These are phyloP conservation scores for Chrysopogon serrulatus DNA, from an alignment of 176 grass and related monocot genomes.

Conservation along the genomic window DNA sequence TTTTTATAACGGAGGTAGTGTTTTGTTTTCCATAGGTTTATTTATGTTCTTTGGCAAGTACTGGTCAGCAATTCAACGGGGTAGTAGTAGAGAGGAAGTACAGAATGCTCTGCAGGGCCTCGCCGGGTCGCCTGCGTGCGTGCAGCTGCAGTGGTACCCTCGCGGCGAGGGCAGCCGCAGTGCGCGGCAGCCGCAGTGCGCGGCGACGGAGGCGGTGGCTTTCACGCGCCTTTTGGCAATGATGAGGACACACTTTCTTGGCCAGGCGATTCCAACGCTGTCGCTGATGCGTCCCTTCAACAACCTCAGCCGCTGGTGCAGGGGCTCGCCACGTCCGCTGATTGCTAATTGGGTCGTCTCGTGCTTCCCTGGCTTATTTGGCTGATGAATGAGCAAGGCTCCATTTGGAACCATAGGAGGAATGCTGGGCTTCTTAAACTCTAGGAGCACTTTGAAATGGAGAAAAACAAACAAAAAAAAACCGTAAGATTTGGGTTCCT, in stretches of 20 bases:
- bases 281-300: not conserved
- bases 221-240: conserved; percentile 12
- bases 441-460: no score
- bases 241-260: not conserved
- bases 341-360: not conserved
- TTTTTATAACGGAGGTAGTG: not conserved
- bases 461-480: no score
- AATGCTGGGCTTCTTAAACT: no score
- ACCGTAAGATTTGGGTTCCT: no score
- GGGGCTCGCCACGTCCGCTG: not conserved
- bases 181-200: no score
- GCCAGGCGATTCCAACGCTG: not conserved
- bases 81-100: not conserved
- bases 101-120: not conserved
- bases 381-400: no score
- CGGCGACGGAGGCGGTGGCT: not conserved
- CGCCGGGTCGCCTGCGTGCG: no score
- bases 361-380: no score
- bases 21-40: not conserved
- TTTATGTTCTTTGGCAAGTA: not conserved
- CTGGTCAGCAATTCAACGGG: not conserved
- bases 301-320: not conserved
- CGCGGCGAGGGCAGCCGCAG: conserved; percentile 3
- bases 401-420: no score
- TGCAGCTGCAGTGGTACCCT: not conserved